Percentiles rank a stretch among this genome's conserved stretches.
These are phyloP conservation scores for Lepiota brunneoincarnata DNA, from an alignment of 768 basidiomycete genomes.

Conservation along the genomic window DNA sequence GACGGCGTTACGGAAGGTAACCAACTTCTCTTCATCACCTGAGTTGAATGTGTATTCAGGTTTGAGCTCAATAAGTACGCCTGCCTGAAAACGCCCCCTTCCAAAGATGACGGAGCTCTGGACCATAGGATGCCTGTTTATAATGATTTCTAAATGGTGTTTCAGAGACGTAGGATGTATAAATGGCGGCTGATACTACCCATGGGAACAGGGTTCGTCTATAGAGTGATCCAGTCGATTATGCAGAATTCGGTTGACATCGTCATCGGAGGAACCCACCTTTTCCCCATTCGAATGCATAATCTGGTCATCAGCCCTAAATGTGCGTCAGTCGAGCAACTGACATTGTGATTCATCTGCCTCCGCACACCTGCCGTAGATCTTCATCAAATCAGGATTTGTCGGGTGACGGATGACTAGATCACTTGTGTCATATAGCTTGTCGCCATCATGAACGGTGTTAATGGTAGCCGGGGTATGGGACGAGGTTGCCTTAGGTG, in stretches of 20 bases:
- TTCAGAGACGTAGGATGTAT: neutral
- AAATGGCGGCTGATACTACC: constrained; percentile 17
- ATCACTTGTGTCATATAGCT: constrained; percentile 37
- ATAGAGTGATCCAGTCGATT: neutral
- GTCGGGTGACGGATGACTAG: constrained; percentile 39
- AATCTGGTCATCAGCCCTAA: constrained; percentile 38
- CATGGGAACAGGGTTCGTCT: constrained; percentile 36
- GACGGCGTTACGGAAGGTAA: neutral
- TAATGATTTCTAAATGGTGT: constrained; percentile 32
- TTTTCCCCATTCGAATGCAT: constrained; percentile 41
- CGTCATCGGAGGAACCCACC: constrained; percentile 19
- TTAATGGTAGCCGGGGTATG: constrained; percentile 29
- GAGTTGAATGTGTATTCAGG: constrained; percentile 14
- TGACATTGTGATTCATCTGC: constrained; percentile 21
- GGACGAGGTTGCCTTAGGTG: constrained; percentile 9
- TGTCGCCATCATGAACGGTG: constrained; percentile 24
- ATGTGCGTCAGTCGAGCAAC: constrained; percentile 29
- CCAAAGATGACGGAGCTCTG: constrained; percentile 36
- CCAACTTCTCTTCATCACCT: neutral
- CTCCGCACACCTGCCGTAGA: constrained; percentile 30
- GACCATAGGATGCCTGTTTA: constrained; percentile 27
- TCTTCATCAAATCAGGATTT: constrained; percentile 29
- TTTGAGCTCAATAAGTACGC: constrained; percentile 30
- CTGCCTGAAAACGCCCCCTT: constrained; percentile 29
- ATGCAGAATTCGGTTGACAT: neutral